Percentiles rank a stretch among this genome's conserved stretches.
phyloP scores from a whole-genome alignment of 2,329 filamentous ascomycete genomes.

The Cucurbitaria berberidis region DNA sequence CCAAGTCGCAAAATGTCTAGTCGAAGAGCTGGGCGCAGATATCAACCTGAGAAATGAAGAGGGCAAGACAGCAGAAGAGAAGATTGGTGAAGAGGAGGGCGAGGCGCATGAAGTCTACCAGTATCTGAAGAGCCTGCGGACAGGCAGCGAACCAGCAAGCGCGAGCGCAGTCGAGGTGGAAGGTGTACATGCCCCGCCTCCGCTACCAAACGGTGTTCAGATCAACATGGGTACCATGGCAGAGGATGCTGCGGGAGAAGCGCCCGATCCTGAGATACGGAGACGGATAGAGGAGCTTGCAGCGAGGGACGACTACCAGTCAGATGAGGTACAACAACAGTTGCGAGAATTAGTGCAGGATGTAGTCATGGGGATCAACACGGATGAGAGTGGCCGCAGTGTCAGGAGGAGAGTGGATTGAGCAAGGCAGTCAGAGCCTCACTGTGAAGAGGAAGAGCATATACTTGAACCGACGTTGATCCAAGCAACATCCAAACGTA shows the following conservation, averaged over 20 bases:
- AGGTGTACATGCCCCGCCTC: slow-evolving; percentile 57
- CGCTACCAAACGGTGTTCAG: slow-evolving; percentile 75
- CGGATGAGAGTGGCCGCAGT: slow-evolving; percentile 64
- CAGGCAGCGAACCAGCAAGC: slow-evolving; percentile 35
- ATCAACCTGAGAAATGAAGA: slow-evolving; percentile 70
- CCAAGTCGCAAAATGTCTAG: slow-evolving; percentile 76
- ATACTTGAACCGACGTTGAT: neutral
- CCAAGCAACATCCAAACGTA: neutral
- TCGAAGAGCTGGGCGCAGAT: slow-evolving; percentile 82
- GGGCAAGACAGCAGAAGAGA: slow-evolving; percentile 79
- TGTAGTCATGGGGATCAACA: slow-evolving; percentile 71
- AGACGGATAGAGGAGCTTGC: slow-evolving; percentile 89
- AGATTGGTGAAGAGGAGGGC: slow-evolving; percentile 75
- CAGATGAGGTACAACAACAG: slow-evolving; percentile 78
- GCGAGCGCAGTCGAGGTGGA: slow-evolving; percentile 24
- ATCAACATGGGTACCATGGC: slow-evolving; percentile 80
- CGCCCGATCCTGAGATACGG: slow-evolving; percentile 81
- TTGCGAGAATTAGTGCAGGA: slow-evolving; percentile 81
- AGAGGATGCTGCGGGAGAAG: slow-evolving; percentile 58
- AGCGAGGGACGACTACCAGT: slow-evolving; percentile 80
- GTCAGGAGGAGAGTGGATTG: slow-evolving; percentile 47
- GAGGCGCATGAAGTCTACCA: slow-evolving; percentile 77
- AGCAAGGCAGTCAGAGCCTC: slow-evolving; percentile 7
- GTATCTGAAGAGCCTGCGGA: slow-evolving; percentile 62
- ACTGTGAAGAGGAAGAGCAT: no score